Base-by-base conservation (phyloP, 139 green algal species). In the Eudorina sp. region DNA sequence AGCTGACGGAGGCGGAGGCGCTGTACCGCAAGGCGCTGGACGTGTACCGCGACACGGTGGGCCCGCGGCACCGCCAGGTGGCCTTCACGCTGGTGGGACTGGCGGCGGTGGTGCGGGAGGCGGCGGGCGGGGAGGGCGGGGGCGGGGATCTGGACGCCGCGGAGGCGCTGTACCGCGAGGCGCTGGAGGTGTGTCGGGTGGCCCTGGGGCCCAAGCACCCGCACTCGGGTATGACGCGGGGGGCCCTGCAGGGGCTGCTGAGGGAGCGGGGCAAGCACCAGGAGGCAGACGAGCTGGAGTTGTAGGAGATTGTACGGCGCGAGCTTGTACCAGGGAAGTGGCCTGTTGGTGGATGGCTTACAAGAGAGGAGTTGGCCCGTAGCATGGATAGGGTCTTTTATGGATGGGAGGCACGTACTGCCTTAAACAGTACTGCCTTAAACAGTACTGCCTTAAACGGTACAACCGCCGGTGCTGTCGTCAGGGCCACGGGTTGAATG, bases 1-100 rank as follows among this genome's bases (percentile, higher is more conserved):
- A 48, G 68, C 68, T 76, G 68, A 25, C 38, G 68, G 68, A 76
- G 68, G 68, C 70, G 14, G 70, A 79, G 70, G 70, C 40, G 19
- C 41, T 79, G 70, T 58, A 58, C 19, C 70, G 70, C 21, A 16
- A 19, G 40, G 70, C 70, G 38, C 70, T 79, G 38, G 70, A 53
- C 70, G 16, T 55, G 8, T 55, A 79, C 40, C 7, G 16, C 9
- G 40, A 55, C 40, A 55, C 23, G 40, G 40, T 58, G 8, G 70
- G 70, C 41, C 23, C 40, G 70, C n/a, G 40, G 40, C 70, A 79
- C 70, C 70, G 40, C 7, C 40, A 79, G 70, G 41, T 55, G 70
- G 70, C 70, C 14, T 53, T 55, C 70, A 38, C 40, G 40, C 25
- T 79, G 70, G 40, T 79, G 23, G 41, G 41, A 9, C 70, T 79